Percentiles rank a stretch among this genome's conserved stretches.
Conservation (phyloP, 2,329 filamentous ascomycete genomes). For the Lithohypha guttulata region DNA sequence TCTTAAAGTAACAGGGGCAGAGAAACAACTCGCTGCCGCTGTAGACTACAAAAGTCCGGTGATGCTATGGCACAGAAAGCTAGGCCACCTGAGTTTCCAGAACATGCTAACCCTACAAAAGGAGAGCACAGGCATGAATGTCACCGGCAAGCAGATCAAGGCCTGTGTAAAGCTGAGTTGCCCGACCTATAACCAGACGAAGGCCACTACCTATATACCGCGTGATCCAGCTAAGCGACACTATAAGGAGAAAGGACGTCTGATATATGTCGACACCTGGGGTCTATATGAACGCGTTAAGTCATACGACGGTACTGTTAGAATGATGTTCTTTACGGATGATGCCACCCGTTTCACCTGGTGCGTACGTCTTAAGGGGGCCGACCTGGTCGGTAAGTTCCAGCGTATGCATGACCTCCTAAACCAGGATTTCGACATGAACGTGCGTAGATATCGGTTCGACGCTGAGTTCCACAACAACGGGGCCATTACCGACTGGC, state of each 20-base stretch:
- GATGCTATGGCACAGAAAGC: neutral
- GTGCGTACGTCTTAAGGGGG: neutral
- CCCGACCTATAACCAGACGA: neutral
- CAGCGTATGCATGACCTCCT: neutral
- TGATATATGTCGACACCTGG: conserved; percentile 4
- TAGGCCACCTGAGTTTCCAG: conserved; percentile 1
- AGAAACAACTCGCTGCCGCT: no score
- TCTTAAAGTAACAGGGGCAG: no score
- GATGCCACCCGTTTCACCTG: conserved; percentile 8
- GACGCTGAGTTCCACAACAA: conserved; percentile 7
- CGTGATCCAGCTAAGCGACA: conserved; percentile 1
- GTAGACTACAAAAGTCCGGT: conserved; percentile 7
- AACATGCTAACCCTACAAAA: neutral
- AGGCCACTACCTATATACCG: neutral
- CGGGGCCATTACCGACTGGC: conserved; percentile 6
- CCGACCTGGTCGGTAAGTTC: neutral
- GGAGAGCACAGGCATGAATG: neutral
- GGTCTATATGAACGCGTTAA: no score
- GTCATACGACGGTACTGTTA: no score
- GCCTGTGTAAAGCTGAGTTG: neutral
- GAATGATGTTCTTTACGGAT: conserved; percentile 9
- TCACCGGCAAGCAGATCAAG: conserved; percentile 3
- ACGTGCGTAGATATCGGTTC: conserved; percentile 6
- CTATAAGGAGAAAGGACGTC: neutral
- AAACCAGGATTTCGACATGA: neutral